Evolutionary conservation across 331 rosid species (phyloP).

Genomic region (Quercus phellos): DNA sequence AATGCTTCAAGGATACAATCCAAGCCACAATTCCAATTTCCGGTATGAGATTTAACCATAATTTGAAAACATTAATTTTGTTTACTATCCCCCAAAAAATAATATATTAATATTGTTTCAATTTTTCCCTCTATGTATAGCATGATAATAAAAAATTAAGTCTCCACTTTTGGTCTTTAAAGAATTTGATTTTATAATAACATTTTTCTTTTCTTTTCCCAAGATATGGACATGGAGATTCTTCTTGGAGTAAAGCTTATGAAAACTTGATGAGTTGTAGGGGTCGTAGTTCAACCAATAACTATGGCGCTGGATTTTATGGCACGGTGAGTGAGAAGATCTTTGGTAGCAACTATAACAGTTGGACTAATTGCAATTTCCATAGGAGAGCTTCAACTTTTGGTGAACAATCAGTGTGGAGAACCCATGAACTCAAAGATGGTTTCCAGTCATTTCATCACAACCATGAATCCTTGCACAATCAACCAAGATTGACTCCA

Average conservation of each 20-base stretch:
- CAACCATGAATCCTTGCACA: slow-evolving; percentile 21
- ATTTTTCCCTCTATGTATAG: background rate
- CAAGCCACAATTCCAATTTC: slow-evolving; percentile 29
- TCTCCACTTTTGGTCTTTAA: background rate
- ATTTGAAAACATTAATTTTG: background rate
- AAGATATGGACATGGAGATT: slow-evolving; percentile 42
- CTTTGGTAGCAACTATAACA: slow-evolving; percentile 18
- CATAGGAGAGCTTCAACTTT: slow-evolving; percentile 24
- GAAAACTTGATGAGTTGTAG: slow-evolving; percentile 32
- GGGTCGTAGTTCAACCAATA: slow-evolving; percentile 10
- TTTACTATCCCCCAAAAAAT: background rate
- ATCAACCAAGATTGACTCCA: slow-evolving; percentile 16
- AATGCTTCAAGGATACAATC: slow-evolving; percentile 48
- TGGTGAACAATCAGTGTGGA: slow-evolving; percentile 26
- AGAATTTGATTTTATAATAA: background rate
- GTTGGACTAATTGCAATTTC: slow-evolving; percentile 19
- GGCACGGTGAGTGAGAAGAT: slow-evolving; percentile 28
- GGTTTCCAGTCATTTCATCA: slow-evolving; percentile 32
- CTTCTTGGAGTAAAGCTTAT: slow-evolving; percentile 35
- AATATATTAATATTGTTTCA: background rate
- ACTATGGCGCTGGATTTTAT: slow-evolving; percentile 33
- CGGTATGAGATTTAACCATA: slow-evolving; percentile 17
- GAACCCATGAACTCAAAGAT: slow-evolving; percentile 28
- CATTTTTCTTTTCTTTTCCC: background rate
- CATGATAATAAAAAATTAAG: too few relatives aligned